These are phyloP conservation scores for Termitomyces sp. DNA, from an alignment of 768 basidiomycete species.

Conservation along the genomic window DNA sequence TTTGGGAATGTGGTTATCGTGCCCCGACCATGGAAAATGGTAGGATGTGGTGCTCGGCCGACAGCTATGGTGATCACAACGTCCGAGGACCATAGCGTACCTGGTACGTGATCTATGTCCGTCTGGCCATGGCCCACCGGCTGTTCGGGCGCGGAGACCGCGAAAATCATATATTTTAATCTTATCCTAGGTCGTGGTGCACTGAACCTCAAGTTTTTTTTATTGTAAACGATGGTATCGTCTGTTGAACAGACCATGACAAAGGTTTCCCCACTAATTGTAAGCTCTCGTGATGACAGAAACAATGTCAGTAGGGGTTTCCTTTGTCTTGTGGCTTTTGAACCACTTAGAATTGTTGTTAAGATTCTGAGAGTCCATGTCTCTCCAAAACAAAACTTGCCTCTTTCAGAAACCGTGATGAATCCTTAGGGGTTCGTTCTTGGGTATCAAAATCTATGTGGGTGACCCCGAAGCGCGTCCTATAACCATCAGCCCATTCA, in stretches of 20 bases:
- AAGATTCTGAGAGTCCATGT: background rate
- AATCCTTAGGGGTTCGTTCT: slow-evolving; percentile 57
- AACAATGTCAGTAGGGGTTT: background rate
- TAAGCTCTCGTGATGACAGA: too few species aligned
- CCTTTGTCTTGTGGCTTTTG: background rate
- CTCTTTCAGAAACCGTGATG: slow-evolving; percentile 42
- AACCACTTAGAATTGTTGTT: slow-evolving; percentile 11
- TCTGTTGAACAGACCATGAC: background rate
- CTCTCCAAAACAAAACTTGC: slow-evolving; percentile 11
- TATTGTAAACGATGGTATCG: background rate
- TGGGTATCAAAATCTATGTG: slow-evolving; percentile 65
- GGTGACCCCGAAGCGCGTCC: slow-evolving; percentile 62
- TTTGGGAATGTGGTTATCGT: too few species aligned
- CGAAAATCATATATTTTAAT: background rate
- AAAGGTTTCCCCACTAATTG: background rate
- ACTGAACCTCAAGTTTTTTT: too few species aligned
- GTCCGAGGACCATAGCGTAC: too few species aligned
- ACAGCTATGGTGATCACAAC: too few species aligned
- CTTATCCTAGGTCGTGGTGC: background rate
- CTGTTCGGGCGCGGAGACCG: too few species aligned
- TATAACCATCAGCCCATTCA: slow-evolving; percentile 69
- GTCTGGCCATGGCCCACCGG: too few species aligned
- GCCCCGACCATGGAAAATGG: too few species aligned
- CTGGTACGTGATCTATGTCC: too few species aligned
- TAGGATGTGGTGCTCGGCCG: too few species aligned